These are phyloP conservation scores for Rhodotorula mucilaginosa DNA, from an alignment of 1,284 basidiomycete genomes.

Conservation along the genomic window DNA sequence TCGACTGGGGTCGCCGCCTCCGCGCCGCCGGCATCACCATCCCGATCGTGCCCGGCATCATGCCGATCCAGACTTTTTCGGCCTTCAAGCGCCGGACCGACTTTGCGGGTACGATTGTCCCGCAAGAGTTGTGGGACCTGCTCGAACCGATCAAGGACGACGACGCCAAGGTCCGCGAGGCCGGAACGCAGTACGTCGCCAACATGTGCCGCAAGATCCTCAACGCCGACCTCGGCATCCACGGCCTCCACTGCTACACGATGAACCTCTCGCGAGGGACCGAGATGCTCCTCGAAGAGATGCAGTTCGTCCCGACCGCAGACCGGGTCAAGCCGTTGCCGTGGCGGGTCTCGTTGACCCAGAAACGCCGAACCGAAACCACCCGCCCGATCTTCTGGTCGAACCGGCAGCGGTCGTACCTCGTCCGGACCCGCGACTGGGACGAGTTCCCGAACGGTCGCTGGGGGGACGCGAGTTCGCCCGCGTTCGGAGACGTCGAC, in stretches of 20 bases:
- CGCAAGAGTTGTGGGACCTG: slow-evolving; percentile 64
- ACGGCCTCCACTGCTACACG: slow-evolving; percentile 42
- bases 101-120: slow-evolving; percentile 78
- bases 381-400: slow-evolving; percentile 97
- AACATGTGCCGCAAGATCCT: slow-evolving; percentile 40
- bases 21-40: slow-evolving; percentile 76
- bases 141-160: slow-evolving; percentile 74
- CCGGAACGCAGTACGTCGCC: slow-evolving; percentile 43
- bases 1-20: slow-evolving; percentile 72
- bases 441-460: slow-evolving; percentile 53
- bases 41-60: slow-evolving; percentile 91
- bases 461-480: slow-evolving; percentile 52
- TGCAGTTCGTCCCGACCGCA: slow-evolving; percentile 41
- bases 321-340: slow-evolving; percentile 50
- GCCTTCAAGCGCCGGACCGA: slow-evolving; percentile 90
- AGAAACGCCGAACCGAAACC: slow-evolving; percentile 77
- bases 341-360: slow-evolving; percentile 66
- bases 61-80: slow-evolving; percentile 96
- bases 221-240: slow-evolving; percentile 37
- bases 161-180: slow-evolving; percentile 47
- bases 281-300: slow-evolving; percentile 44
- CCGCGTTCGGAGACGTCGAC: slow-evolving; percentile 50
- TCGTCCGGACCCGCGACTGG: slow-evolving; percentile 64
- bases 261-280: slow-evolving; percentile 44
- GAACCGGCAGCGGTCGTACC: slow-evolving; percentile 84